phyloP scores from a whole-genome alignment of 2,329 filamentous ascomycete genomes.

The Botryotinia calthae region DNA sequence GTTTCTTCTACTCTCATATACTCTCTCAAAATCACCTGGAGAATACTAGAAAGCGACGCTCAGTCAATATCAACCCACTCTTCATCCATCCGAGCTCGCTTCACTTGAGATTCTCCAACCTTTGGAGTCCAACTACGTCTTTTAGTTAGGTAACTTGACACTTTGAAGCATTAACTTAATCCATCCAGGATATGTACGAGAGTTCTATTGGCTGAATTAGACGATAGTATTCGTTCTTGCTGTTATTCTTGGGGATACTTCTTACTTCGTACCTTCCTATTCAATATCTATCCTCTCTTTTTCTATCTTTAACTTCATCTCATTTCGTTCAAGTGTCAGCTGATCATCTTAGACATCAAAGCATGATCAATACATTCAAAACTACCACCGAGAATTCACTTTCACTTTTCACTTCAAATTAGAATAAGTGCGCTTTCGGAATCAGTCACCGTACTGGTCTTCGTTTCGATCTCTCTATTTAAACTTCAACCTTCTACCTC shows the following conservation, averaged over 20 bases:
- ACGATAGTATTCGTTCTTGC: neutral
- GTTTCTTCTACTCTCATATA: too few relatives aligned
- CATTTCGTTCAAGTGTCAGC: neutral
- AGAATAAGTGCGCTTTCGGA: neutral
- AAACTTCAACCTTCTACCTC: neutral
- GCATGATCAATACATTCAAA: neutral
- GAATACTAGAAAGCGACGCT: too few relatives aligned
- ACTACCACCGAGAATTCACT: neutral
- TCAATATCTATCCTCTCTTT: neutral
- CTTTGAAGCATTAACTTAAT: neutral
- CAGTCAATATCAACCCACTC: neutral
- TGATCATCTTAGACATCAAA: neutral
- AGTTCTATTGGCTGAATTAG: neutral
- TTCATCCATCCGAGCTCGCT: neutral
- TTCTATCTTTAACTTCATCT: neutral
- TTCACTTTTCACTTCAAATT: neutral
- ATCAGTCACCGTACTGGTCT: neutral
- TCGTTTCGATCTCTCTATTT: neutral
- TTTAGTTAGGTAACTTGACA: neutral
- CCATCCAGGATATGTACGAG: neutral
- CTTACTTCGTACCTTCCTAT: neutral
- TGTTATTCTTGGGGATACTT: neutral
- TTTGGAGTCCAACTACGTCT: neutral
- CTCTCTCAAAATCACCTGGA: too few relatives aligned
- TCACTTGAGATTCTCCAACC: neutral